A percentile compares a stretch with the other conserved stretches of the same genome.
Evolutionary conservation across 352 stramenopile species (phyloP).

Genomic region (Peronospora destructor): DNA sequence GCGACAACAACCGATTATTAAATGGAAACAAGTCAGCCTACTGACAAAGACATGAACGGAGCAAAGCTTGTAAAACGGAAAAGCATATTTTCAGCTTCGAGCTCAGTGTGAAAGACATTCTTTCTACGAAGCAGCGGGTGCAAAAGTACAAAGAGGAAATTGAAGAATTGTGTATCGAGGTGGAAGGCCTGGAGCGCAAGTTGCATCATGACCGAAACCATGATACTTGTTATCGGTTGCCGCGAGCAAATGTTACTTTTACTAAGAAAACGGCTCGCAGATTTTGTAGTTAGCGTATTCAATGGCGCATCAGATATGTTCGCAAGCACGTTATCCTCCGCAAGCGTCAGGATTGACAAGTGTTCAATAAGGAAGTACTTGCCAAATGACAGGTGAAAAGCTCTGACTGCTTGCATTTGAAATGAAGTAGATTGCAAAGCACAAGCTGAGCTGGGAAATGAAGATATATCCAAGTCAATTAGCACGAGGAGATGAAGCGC

Average conservation of each 20-base stretch:
- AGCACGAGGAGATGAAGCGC: conserved; percentile 29
- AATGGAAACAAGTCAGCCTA: conserved; percentile 54
- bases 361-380: conserved; percentile 31
- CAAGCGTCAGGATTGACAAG: conserved; percentile 33
- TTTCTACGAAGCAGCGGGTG: conserved; percentile 49
- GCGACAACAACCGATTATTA: conserved; percentile 56
- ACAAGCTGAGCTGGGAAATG: conserved; percentile 38
- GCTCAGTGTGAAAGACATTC: conserved; percentile 74
- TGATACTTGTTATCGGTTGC: conserved; percentile 46
- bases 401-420: conserved; percentile 50
- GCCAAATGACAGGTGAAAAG: conserved; percentile 41
- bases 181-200: conserved; percentile 81
- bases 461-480: no score
- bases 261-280: conserved; percentile 25
- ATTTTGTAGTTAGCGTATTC: conserved; percentile 52
- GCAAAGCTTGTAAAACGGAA: conserved; percentile 70
- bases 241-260: conserved; percentile 42
- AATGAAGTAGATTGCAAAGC: conserved; percentile 44
- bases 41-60: conserved; percentile 61
- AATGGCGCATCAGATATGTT: conserved; percentile 55
- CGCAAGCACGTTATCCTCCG: conserved; percentile 45
- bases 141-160: conserved; percentile 68
- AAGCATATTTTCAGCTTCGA: conserved; percentile 66
- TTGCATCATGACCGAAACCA: conserved; percentile 52
- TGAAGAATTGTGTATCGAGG: conserved; percentile 56